Evolutionary conservation across 345 rosid species (phyloP).

Genomic region (Hevea brasiliensis): DNA sequence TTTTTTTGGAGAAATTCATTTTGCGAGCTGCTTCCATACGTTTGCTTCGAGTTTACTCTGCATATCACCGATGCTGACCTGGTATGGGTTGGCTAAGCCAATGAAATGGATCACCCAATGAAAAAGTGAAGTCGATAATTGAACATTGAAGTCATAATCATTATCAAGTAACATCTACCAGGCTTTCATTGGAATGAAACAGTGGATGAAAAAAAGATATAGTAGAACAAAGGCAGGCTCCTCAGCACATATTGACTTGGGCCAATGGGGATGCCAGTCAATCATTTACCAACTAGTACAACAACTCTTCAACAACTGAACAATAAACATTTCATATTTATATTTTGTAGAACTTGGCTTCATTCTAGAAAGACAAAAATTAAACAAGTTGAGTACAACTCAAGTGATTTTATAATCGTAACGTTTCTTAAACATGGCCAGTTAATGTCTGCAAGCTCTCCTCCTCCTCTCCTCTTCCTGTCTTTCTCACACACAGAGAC

Average conservation of each 20-base stretch:
- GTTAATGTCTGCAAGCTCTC: constrained; percentile 25
- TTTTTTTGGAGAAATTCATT: too few relatives aligned
- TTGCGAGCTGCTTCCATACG: too few relatives aligned
- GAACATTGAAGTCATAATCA: background rate
- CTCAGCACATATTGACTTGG: constrained; percentile 18
- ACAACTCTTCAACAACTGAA: constrained; percentile 54
- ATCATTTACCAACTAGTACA: constrained; percentile 37
- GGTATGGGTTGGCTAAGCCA: background rate
- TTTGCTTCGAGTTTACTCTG: background rate
- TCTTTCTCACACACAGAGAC: background rate
- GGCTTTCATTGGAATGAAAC: background rate
- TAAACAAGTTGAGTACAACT: constrained; percentile 5
- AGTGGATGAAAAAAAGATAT: background rate
- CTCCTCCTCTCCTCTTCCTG: constrained; percentile 7
- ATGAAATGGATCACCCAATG: background rate
- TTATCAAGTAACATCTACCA: background rate
- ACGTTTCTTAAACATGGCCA: constrained; percentile 51
- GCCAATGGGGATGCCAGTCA: constrained; percentile 24
- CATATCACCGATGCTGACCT: background rate
- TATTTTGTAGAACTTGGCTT: constrained; percentile 23
- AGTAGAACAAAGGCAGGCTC: too few relatives aligned
- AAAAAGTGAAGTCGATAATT: background rate
- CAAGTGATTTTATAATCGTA: constrained; percentile 6
- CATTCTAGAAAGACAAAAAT: constrained; percentile 4
- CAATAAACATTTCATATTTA: constrained; percentile 23